phyloP scores from a whole-genome alignment of 495 filamentous ascomycete species.

The Annulohypoxylon bovei region DNA sequence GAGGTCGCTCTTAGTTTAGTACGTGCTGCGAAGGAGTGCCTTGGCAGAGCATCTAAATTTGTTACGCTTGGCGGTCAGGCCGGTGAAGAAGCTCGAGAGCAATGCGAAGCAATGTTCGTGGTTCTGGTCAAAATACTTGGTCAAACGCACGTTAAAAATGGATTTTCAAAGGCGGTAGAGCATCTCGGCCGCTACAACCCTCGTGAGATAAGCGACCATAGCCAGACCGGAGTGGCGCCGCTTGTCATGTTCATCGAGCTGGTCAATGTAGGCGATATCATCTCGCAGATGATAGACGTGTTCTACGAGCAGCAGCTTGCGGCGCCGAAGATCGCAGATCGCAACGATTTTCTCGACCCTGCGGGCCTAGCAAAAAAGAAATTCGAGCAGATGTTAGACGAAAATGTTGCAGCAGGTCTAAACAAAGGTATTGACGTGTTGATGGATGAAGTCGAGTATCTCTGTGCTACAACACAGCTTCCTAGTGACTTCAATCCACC shows the following conservation, averaged over 20 bases:
- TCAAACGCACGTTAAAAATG: slow-evolving; percentile 84
- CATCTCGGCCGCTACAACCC: slow-evolving; percentile 94
- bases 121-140: slow-evolving; percentile 83
- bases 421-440: slow-evolving; percentile 98
- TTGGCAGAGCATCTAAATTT: slow-evolving; percentile 87
- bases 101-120: slow-evolving; percentile 92
- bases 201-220: slow-evolving; percentile 80
- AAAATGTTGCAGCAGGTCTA: slow-evolving; percentile 92
- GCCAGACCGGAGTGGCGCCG: slow-evolving; percentile 79
- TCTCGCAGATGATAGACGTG: slow-evolving; percentile 98
- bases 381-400: slow-evolving; percentile 99
- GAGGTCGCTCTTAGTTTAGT: slow-evolving; percentile 91
- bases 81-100: slow-evolving; percentile 84
- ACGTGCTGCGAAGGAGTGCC: slow-evolving; percentile 86
- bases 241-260: slow-evolving; percentile 96
- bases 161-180: slow-evolving; percentile 90
- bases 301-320: slow-evolving; percentile 97
- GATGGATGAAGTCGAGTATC: slow-evolving; percentile 97
- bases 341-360: slow-evolving; percentile 93
- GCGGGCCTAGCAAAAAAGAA: slow-evolving; percentile 94
- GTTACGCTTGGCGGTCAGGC: slow-evolving; percentile 79
- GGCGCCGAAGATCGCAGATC: slow-evolving; percentile 81
- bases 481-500: slow-evolving; percentile 90
- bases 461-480: slow-evolving; percentile 87
- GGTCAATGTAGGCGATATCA: slow-evolving; percentile 97